Evolutionary conservation across 805 yeast genomes (phyloP).

Genomic region (Debaryomyces castellii): DNA sequence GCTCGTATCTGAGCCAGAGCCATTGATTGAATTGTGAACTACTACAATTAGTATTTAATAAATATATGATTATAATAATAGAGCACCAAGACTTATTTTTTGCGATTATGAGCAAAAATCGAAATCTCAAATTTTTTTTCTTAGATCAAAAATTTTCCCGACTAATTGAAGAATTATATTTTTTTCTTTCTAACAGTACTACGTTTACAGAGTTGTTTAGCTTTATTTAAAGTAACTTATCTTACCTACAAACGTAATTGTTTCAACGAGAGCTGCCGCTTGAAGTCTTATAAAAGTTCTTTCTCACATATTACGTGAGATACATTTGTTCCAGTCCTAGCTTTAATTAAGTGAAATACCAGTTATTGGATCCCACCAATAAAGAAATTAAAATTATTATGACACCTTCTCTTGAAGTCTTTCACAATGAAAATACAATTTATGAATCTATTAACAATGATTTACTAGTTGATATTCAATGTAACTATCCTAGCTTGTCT

Average conservation of each 20-base stretch:
- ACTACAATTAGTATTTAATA: neutral
- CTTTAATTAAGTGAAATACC: neutral
- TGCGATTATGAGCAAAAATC: neutral
- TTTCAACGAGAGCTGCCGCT: constrained; percentile 46
- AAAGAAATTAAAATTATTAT: constrained; percentile 9
- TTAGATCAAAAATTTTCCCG: neutral
- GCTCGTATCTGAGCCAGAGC: constrained; percentile 33
- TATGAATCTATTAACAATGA: constrained; percentile 3
- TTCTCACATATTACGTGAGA: constrained; percentile 39
- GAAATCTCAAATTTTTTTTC: neutral
- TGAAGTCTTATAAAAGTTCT: constrained; percentile 25
- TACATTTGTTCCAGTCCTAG: constrained; percentile 5
- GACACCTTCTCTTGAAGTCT: constrained; percentile 19
- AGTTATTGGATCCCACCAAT: neutral
- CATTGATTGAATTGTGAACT: constrained; percentile 38
- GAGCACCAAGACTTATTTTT: neutral
- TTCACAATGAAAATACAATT: constrained; percentile 9
- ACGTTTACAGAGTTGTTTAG: constrained; percentile 1
- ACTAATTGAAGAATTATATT: too few relatives aligned
- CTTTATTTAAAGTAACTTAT: constrained; percentile 2
- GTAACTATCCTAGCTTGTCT: neutral
- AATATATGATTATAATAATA: neutral
- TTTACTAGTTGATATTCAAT: neutral
- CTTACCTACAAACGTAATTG: constrained; percentile 4
- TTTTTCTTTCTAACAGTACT: neutral